Evolutionary conservation across 495 filamentous ascomycete genomes (phyloP).

Genomic region (Halenospora varia): DNA sequence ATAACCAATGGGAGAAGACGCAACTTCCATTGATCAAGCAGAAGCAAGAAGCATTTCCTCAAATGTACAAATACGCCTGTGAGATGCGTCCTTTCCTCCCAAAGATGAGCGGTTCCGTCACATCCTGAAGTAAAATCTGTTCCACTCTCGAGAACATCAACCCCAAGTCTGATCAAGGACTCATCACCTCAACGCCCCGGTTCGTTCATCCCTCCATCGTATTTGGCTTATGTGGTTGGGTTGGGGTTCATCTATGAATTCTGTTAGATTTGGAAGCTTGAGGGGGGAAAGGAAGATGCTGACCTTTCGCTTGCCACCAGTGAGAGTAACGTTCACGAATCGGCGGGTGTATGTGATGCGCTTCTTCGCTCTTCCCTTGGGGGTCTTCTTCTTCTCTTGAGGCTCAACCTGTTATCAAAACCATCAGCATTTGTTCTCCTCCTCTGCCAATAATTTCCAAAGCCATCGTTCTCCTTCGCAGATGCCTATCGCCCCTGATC

Average conservation of each 20-base stretch:
- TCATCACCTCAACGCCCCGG: conserved; percentile 14
- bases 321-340: conserved; percentile 99
- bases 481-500: background rate
- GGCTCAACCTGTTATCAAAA: conserved; percentile 62
- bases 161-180: conserved; percentile 22
- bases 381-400: conserved; percentile 88
- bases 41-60: conserved; percentile 23
- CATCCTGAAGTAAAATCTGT: conserved; percentile 20
- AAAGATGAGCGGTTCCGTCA: conserved; percentile 19
- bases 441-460: no score
- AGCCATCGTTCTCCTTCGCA: background rate
- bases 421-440: conserved; percentile 18
- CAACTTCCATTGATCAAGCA: conserved; percentile 21
- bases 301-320: conserved; percentile 99
- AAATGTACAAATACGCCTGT: conserved; percentile 23
- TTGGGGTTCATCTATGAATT: conserved; percentile 57
- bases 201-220: conserved; percentile 8
- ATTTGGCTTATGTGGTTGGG: conserved; percentile 43
- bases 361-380: conserved; percentile 99
- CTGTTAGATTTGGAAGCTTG: conserved; percentile 1
- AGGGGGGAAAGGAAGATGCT: conserved; percentile 9
- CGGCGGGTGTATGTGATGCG: conserved; percentile 93
- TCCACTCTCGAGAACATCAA: conserved; percentile 24
- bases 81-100: conserved; percentile 27
- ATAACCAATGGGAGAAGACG: conserved; percentile 16